A percentile compares a stretch with the other conserved stretches of the same genome.
phyloP scores from a whole-genome alignment of 106 monocot genomes.

The Alisma plantagoaquatica region DNA sequence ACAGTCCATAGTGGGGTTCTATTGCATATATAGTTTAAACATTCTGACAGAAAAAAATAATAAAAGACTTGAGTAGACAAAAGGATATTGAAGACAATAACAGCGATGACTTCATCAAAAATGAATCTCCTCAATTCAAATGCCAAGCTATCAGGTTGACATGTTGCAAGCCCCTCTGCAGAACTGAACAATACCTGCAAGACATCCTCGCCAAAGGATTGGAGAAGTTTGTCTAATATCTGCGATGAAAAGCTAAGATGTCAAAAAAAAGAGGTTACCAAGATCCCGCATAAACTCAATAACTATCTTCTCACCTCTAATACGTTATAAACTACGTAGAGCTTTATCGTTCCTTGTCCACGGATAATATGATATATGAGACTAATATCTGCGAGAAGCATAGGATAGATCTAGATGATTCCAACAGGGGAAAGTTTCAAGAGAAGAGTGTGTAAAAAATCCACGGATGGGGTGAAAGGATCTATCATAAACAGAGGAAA shows the following conservation, averaged over 20 bases:
- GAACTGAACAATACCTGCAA: conserved; percentile 95
- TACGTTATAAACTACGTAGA: conserved; percentile 97
- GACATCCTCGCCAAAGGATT: conserved; percentile 96
- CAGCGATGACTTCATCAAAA: conserved; percentile 64
- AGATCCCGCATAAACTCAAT: too few species aligned
- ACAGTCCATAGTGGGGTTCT: too few species aligned
- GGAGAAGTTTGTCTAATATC: conserved; percentile 96
- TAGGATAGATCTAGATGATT: too few species aligned
- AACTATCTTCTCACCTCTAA: conserved; percentile 61
- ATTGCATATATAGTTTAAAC: too few species aligned
- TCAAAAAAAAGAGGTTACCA: too few species aligned
- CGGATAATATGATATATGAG: conserved; percentile 96
- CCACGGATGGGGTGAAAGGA: too few species aligned
- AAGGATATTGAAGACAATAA: conserved; percentile 95
- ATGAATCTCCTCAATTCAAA: conserved; percentile 64
- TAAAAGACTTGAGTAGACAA: too few species aligned
- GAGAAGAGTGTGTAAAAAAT: too few species aligned
- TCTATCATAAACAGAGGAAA: too few species aligned
- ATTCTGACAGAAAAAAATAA: too few species aligned
- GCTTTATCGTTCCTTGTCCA: conserved; percentile 87
- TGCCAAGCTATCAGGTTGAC: conserved; percentile 43
- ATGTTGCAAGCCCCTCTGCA: conserved; percentile 74
- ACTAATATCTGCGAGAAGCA: conserved; percentile 99
- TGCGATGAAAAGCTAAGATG: too few species aligned
- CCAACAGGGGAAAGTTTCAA: too few species aligned